Evolutionary conservation across 2,329 filamentous ascomycete genomes (phyloP), one percentile per base, ranked within the genome.

Genomic region (Talaromyces sp.): DNA sequence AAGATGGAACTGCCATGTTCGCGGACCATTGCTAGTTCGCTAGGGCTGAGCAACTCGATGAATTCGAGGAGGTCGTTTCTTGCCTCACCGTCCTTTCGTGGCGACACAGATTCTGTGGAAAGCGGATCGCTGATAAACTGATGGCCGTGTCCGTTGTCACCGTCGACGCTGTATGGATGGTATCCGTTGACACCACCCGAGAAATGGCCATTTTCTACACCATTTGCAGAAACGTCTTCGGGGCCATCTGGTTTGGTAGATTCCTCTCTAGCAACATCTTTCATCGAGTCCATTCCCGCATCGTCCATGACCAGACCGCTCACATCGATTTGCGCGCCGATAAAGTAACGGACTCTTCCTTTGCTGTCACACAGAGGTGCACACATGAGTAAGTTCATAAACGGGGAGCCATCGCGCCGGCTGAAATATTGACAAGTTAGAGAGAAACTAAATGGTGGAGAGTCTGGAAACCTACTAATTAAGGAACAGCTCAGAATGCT

Each of bases 361-460:
- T 84, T 82, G 52, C 84, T 88, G 68, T 92, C 89, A 65, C 87
- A 84, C 0, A 92, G 76, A 0, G 89, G 89, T 1, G 89, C 86
- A n/a, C 85, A 83, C 86, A 90, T 90, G 28, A 91, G 79, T 2
- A 92, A 79, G 64, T 92, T 92, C 82, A 92, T 88, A 69, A 92
- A 92, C 0, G 88, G 88, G 0, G 87, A 89, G 0, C 89, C 89
- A 67, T 92, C 89, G n/a, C 89, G 85, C 34, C 89, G 84, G 68
- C 83, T 85, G 61, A 36, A 36, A 36, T 12, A 36, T 12, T 16
- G 34, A 12, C 34, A 14, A 36, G 34, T 36, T 36, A 36, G 34
- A 36, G 34, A 36, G 34, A 36, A 12, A 12, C 34, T 14, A 16
- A 16, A 16, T 16, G 14, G 14, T 5, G 34, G 34, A 36, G 14